Evolutionary conservation across 495 filamentous ascomycete genomes (phyloP).

Genomic region (Penicillium bialowiezense): DNA sequence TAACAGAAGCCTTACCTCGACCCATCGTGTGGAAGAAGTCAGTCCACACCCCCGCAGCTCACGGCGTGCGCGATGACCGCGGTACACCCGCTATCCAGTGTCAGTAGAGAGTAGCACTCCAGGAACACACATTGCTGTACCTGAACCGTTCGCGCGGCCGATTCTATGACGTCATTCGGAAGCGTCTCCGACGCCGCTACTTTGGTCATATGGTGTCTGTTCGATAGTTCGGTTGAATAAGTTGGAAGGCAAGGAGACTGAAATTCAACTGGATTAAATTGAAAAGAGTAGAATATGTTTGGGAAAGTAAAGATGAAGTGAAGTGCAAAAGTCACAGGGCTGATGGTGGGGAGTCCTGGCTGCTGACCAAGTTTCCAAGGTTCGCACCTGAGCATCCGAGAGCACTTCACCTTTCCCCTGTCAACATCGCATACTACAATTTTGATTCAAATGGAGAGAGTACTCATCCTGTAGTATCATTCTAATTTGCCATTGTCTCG

Average conservation of each 20-base stretch:
- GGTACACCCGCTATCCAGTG: conserved; percentile 59
- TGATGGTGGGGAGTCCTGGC: background rate
- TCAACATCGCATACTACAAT: too few relatives aligned
- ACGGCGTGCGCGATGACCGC: conserved; percentile 66
- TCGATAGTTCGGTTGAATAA: too few relatives aligned
- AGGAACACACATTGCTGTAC: conserved; percentile 14
- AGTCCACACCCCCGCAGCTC: conserved; percentile 62
- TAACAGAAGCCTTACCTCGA: conserved; percentile 43
- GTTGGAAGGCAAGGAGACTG: too few relatives aligned
- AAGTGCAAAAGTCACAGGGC: background rate
- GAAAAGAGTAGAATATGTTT: too few relatives aligned
- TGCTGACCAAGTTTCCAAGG: too few relatives aligned
- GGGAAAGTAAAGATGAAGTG: too few relatives aligned
- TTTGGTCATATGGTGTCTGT: background rate
- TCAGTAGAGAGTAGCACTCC: background rate
- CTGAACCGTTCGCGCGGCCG: conserved; percentile 54
- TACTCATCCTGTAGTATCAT: too few relatives aligned
- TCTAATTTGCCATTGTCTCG: too few relatives aligned
- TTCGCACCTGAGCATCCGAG: too few relatives aligned
- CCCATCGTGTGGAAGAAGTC: conserved; percentile 66
- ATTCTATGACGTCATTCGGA: conserved; percentile 28
- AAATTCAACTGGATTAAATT: too few relatives aligned
- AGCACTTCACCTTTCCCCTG: too few relatives aligned
- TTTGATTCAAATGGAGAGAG: too few relatives aligned
- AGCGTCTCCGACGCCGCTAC: background rate